Percentiles rank a stretch among this genome's conserved stretches.
Evolutionary conservation across 2,329 filamentous ascomycete genomes (phyloP).

Genomic region (Pseudonectria buxi): DNA sequence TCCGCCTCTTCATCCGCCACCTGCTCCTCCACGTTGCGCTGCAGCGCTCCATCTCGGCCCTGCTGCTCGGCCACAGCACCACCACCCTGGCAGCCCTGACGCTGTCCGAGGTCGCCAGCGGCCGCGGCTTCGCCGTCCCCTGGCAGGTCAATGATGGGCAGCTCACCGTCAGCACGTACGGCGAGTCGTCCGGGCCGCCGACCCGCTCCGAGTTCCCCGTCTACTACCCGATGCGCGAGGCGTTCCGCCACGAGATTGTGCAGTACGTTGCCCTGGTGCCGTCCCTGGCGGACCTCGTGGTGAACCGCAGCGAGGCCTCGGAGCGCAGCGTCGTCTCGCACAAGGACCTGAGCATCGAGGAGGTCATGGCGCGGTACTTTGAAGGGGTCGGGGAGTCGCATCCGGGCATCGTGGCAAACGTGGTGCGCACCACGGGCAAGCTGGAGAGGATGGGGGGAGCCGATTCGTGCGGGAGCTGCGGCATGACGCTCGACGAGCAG

Average conservation of each 20-base stretch:
- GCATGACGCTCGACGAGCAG: constrained; percentile 55
- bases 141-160: constrained; percentile 75
- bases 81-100: constrained; percentile 82
- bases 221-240: constrained; percentile 77
- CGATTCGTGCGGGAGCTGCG: constrained; percentile 60
- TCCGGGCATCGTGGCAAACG: constrained; percentile 88
- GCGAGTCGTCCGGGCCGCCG: constrained; percentile 12
- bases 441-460: constrained; percentile 46
- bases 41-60: constrained; percentile 53
- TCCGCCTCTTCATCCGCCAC: constrained; percentile 62
- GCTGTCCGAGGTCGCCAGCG: constrained; percentile 83
- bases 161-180: constrained; percentile 29
- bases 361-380: constrained; percentile 86
- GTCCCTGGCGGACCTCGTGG: constrained; percentile 42
- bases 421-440: constrained; percentile 86
- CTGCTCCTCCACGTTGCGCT: constrained; percentile 62
- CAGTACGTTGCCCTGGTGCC: constrained; percentile 55
- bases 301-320: too few species aligned
- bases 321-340: constrained; percentile 48
- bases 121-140: constrained; percentile 75
- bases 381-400: constrained; percentile 73
- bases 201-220: constrained; percentile 34
- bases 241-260: constrained; percentile 73
- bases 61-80: constrained; percentile 81
- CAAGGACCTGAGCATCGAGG: constrained; percentile 80